phyloP scores from a whole-genome alignment of 2,329 filamentous ascomycete species.

The Epichloe gansuensis region DNA sequence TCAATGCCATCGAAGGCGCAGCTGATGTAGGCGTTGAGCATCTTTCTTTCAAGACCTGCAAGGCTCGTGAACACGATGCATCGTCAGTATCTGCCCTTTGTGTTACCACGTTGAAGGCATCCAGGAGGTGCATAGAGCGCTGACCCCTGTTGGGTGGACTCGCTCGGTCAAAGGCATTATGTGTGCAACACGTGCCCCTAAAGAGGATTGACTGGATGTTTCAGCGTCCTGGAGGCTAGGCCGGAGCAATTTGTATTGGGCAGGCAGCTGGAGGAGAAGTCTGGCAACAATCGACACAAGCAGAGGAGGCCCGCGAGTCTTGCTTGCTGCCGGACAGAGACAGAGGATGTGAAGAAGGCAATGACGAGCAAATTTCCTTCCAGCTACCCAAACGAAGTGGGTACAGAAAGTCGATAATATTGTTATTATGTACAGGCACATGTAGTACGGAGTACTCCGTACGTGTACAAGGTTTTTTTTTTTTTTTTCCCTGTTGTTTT shows the following conservation, averaged over 20 bases:
- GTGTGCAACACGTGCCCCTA: slow-evolving; percentile 1
- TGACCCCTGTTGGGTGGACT: slow-evolving; percentile 1
- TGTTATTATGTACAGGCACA: neutral
- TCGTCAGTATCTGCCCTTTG: slow-evolving; percentile 1
- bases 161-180: neutral
- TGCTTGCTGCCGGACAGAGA: neutral
- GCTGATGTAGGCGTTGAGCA: neutral
- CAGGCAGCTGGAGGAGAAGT: neutral
- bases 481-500: no score
- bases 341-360: neutral
- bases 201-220: neutral
- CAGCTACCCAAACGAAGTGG: neutral
- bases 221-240: neutral
- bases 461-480: no score
- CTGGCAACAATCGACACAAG: neutral
- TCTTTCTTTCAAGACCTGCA: neutral
- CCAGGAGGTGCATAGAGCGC: slow-evolving; percentile 4
- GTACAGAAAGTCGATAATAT: neutral
- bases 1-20: neutral
- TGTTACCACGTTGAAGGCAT: slow-evolving; percentile 2
- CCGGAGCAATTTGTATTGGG: neutral
- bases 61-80: neutral
- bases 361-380: neutral
- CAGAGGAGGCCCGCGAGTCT: no score
- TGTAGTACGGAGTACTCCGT: no score